Percentiles rank a stretch among this genome's conserved stretches.
Evolutionary conservation across 495 filamentous ascomycete genomes (phyloP).

Genomic region (Astrothelium macrocarpum): DNA sequence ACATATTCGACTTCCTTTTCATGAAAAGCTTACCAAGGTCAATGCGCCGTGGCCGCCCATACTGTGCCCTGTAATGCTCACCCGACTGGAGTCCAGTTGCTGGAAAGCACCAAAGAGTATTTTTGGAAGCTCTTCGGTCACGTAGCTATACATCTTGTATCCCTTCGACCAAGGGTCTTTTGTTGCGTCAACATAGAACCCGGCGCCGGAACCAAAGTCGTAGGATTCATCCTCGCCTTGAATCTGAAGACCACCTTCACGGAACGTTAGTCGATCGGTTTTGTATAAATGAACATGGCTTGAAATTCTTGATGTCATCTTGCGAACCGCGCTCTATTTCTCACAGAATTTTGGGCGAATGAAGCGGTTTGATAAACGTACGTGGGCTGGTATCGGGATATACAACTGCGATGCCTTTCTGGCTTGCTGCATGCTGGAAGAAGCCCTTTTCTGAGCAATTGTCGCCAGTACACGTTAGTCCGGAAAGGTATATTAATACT

Average conservation of each 20-base stretch:
- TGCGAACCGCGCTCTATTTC: too few relatives aligned
- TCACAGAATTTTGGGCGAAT: neutral
- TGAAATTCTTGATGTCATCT: too few relatives aligned
- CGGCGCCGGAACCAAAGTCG: constrained; percentile 85
- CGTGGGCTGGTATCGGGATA: constrained; percentile 94
- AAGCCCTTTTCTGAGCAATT: constrained; percentile 97
- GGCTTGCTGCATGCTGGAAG: constrained; percentile 71
- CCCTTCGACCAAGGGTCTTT: constrained; percentile 56
- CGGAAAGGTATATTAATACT: constrained; percentile 88
- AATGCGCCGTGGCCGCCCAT: constrained; percentile 97
- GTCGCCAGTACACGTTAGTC: constrained; percentile 88
- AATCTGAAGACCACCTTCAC: constrained; percentile 57
- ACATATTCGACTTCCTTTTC: neutral
- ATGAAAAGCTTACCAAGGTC: constrained; percentile 50
- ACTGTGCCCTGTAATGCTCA: constrained; percentile 82
- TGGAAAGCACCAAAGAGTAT: constrained; percentile 56
- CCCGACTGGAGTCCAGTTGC: constrained; percentile 51
- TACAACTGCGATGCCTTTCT: constrained; percentile 73
- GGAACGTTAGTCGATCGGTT: neutral
- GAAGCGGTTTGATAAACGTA: constrained; percentile 29
- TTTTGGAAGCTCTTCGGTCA: constrained; percentile 70
- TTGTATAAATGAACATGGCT: too few relatives aligned
- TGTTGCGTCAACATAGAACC: constrained; percentile 92
- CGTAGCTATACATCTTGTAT: constrained; percentile 92
- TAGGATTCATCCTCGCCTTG: constrained; percentile 72